phyloP scores from a whole-genome alignment of 1,139 yeast genomes.

The Zygosaccharomyces sapae region DNA sequence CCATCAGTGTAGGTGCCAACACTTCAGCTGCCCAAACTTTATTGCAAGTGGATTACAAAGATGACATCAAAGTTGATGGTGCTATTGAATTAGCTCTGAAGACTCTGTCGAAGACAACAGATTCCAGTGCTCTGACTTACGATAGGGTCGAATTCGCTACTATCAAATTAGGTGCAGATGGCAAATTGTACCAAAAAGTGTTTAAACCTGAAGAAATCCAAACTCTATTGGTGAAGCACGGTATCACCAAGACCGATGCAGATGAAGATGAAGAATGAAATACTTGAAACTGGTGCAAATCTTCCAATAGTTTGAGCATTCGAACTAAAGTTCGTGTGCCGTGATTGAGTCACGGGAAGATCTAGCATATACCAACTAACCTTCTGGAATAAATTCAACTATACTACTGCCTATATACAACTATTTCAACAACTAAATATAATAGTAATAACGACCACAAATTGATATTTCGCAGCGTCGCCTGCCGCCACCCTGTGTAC shows the following conservation, averaged over 20 bases:
- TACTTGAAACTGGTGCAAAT: not conserved
- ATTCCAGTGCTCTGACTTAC: constrained; percentile 74
- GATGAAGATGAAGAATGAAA: constrained; percentile 40
- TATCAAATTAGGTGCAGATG: constrained; percentile 47
- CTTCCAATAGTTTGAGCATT: too few relatives aligned
- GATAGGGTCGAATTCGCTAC: constrained; percentile 92
- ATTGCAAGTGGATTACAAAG: constrained; percentile 90
- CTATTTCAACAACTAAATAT: not conserved
- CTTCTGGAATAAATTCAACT: too few relatives aligned
- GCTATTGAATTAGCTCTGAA: constrained; percentile 87
- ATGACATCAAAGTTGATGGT: constrained; percentile 67
- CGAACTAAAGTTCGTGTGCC: not conserved
- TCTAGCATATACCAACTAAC: too few relatives aligned
- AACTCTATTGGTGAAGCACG: constrained; percentile 64
- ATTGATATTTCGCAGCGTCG: not conserved
- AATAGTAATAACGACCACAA: not conserved
- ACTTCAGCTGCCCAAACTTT: constrained; percentile 94
- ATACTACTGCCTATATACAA: not conserved
- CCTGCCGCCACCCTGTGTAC: too few relatives aligned
- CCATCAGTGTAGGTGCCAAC: constrained; percentile 95
- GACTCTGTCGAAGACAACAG: constrained; percentile 92
- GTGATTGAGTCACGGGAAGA: constrained; percentile 1
- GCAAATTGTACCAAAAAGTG: constrained; percentile 60
- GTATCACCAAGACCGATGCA: constrained; percentile 54
- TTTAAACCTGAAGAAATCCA: constrained; percentile 82